phyloP scores from a whole-genome alignment of 129 eudicot genomes.

The Flaveria linearis region DNA sequence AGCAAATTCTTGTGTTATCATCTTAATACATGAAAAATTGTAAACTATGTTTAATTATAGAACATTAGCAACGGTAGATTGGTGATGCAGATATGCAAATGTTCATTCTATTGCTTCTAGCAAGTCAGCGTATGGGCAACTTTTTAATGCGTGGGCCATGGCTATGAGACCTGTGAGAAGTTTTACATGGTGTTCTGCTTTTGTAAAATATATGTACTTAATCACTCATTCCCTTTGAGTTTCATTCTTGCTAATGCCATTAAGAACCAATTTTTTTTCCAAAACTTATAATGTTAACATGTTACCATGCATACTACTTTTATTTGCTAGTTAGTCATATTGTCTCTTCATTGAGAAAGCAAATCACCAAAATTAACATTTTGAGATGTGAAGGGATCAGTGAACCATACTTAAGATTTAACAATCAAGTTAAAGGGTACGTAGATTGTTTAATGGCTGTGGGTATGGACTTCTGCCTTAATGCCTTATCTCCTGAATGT shows the following conservation, averaged over 20 bases:
- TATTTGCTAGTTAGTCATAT: too few relatives aligned
- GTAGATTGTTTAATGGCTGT: neutral
- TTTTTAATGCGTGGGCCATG: neutral
- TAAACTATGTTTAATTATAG: neutral
- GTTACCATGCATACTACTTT: too few relatives aligned
- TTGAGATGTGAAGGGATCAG: neutral
- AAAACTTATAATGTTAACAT: too few relatives aligned
- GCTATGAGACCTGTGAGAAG: too few relatives aligned
- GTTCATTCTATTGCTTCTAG: slow-evolving; percentile 12
- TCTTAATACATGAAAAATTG: neutral
- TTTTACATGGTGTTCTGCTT: too few relatives aligned
- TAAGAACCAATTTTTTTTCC: too few relatives aligned
- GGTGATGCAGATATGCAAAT: slow-evolving; percentile 4
- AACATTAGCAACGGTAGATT: neutral
- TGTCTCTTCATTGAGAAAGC: too few relatives aligned
- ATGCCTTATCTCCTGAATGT: neutral
- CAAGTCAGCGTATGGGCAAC: neutral
- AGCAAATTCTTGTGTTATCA: neutral
- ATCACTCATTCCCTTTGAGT: too few relatives aligned
- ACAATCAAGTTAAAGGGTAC: neutral
- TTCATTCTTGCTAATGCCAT: too few relatives aligned
- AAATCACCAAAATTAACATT: neutral
- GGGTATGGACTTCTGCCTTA: neutral
- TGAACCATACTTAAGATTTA: neutral
- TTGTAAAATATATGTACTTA: too few relatives aligned